Percentiles rank a stretch among this genome's conserved stretches.
These are phyloP conservation scores for Apiotrichum gracile DNA, from an alignment of 1,284 basidiomycete species.

Conservation along the genomic window DNA sequence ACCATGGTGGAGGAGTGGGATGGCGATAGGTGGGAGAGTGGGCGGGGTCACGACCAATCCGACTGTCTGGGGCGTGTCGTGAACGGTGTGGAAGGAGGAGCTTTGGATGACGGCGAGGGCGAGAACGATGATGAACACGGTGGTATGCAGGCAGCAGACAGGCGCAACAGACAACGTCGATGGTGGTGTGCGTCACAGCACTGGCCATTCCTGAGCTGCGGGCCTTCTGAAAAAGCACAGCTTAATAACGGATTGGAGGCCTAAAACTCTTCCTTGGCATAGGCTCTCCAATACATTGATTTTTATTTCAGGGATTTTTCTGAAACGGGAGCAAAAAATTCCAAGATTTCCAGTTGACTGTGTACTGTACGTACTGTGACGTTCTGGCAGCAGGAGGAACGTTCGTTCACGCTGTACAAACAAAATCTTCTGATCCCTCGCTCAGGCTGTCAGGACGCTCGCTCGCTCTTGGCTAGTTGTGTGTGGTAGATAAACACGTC, in stretches of 20 bases:
- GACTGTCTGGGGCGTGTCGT: too few species aligned
- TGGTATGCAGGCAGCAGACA: background rate
- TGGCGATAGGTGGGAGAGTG: background rate
- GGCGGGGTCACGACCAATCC: background rate
- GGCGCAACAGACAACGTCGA: background rate
- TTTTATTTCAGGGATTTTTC: background rate
- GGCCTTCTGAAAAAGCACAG: background rate
- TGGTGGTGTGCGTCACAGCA: background rate
- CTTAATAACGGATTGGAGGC: background rate
- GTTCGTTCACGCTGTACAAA: too few species aligned
- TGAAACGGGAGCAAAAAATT: background rate
- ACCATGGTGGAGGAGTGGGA: conserved; percentile 1
- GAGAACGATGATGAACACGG: background rate
- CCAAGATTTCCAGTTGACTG: background rate
- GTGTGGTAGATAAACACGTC: background rate
- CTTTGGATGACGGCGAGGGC: too few species aligned
- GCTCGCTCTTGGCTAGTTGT: too few species aligned
- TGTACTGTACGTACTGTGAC: background rate
- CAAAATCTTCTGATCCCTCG: too few species aligned
- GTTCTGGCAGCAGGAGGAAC: too few species aligned
- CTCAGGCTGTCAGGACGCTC: too few species aligned
- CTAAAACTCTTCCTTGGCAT: background rate
- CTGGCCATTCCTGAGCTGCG: background rate
- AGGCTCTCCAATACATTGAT: background rate
- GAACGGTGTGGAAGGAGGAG: background rate